phyloP scores from a whole-genome alignment of 1,284 basidiomycete genomes.

The Ustilago cynodontis region DNA sequence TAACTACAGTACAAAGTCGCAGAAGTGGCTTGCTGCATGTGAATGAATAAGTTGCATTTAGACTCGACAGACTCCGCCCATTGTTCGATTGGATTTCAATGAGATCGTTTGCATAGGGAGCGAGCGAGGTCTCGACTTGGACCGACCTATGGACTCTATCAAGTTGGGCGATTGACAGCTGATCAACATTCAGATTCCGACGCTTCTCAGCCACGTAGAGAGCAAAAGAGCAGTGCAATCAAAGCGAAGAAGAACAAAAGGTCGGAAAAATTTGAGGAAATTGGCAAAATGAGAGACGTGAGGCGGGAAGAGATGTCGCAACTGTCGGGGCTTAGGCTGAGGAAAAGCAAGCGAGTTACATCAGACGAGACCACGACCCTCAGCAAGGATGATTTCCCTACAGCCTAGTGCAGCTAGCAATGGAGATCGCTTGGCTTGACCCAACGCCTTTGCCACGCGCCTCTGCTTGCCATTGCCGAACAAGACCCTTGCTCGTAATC shows the following conservation, averaged over 20 bases:
- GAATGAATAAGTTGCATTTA: too few species aligned
- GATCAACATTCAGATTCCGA: background rate
- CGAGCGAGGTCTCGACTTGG: background rate
- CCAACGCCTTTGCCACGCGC: background rate
- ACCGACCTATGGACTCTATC: background rate
- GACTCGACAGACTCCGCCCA: too few species aligned
- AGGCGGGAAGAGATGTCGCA: background rate
- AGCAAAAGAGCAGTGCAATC: too few species aligned
- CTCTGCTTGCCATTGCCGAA: slow-evolving; percentile 5
- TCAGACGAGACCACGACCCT: slow-evolving; percentile 14
- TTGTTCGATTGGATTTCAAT: too few species aligned
- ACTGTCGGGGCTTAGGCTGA: background rate
- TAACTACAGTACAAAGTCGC: too few species aligned
- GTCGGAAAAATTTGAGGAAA: too few species aligned
- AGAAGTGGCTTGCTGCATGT: background rate
- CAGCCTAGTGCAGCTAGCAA: background rate
- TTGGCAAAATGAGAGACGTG: background rate
- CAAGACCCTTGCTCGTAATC: background rate
- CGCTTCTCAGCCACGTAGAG: background rate
- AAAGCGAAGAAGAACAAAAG: too few species aligned
- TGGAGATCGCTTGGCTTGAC: background rate
- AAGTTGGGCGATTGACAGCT: slow-evolving; percentile 2
- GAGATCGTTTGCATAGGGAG: too few species aligned
- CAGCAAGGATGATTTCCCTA: too few species aligned
- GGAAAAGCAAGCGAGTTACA: slow-evolving; percentile 16